Evolutionary conservation across 208 protist species (phyloP), one percentile per base, ranked within the genome.

Genomic region (Trypanosoma cruzi): DNA sequence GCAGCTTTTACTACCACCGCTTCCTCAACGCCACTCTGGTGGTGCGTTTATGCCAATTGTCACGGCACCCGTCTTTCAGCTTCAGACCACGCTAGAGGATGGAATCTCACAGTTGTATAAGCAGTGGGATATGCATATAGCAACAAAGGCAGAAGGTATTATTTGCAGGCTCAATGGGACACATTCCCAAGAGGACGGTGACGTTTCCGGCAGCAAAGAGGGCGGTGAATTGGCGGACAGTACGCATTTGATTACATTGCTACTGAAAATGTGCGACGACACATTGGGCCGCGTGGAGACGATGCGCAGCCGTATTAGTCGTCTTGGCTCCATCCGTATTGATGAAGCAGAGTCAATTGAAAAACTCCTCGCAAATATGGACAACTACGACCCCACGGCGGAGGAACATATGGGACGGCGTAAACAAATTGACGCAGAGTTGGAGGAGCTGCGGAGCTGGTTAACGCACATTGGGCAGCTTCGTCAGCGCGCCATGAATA

Each of bases 361-460:
- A 50, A 56, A 68, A 1, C 68, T 69, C 34, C 60, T 73, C 24
- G 29, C 49, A 7, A 49, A 20, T 2, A 68, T 89, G 42, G 84
- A 89, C 52, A 59, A 55, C 22, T 89, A 89, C 54, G 84, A 89
- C 36, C 84, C 84, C 0, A 68, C 77, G 5, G 65, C 63, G 4
- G 78, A 79, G 29, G 74, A 78, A n/a, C 60, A 79, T 14, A 31
- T 36, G 13, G 34, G 7, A 6, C 70, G 80, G 42, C 68, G 66
- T 0, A 48, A 52, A 34, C 71, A 76, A 29, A 75, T 85, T 31
- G 58, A 62, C 18, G 50, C 48, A 4, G 79, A 88, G 46, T 42
- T 81, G 42, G 70, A 60, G 1, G 71, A 72, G 44, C 60, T 88
- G 32, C 71, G 75, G 32, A 53, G 52, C 18, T 78, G 75, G 70